These are phyloP conservation scores for Psilocybe cubensis DNA, from an alignment of 768 basidiomycete genomes.

Conservation along the genomic window DNA sequence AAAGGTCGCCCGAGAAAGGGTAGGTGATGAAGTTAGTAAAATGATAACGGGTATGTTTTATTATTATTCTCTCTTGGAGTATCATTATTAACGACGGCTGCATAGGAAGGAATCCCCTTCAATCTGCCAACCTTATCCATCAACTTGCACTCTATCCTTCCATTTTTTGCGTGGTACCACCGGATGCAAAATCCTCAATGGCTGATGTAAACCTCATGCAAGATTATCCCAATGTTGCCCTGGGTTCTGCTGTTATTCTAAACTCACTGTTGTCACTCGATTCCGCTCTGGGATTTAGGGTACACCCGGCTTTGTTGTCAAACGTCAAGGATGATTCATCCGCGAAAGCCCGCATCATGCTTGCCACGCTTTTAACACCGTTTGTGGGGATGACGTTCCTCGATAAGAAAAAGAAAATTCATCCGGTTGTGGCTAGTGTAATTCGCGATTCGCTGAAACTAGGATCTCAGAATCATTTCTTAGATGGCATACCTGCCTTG, in stretches of 20 bases:
- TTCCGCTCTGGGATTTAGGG: conserved; percentile 34
- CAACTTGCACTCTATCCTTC: conserved; percentile 70
- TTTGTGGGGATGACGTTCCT: conserved; percentile 60
- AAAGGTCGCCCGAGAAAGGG: conserved; percentile 86
- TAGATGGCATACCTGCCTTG: conserved; percentile 74
- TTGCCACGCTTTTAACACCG: conserved; percentile 79
- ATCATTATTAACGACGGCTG: not conserved
- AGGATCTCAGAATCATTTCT: conserved; percentile 74
- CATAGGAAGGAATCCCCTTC: conserved; percentile 74
- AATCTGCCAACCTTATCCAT: conserved; percentile 75
- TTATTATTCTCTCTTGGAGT: not conserved
- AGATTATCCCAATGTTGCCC: conserved; percentile 39
- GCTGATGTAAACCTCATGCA: conserved; percentile 40
- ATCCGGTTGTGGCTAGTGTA: conserved; percentile 65
- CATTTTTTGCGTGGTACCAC: conserved; percentile 62
- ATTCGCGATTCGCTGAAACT: conserved; percentile 87
- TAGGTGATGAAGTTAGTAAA: conserved; percentile 91
- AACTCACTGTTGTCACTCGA: conserved; percentile 44
- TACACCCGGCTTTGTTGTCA: conserved; percentile 53
- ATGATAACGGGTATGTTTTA: conserved; percentile 63
- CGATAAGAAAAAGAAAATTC: conserved; percentile 66
- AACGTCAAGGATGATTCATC: conserved; percentile 39
- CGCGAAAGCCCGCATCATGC: conserved; percentile 66
- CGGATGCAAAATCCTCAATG: conserved; percentile 42
- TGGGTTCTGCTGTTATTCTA: conserved; percentile 65